These are phyloP conservation scores for Lathyrus sativus DNA, from an alignment of 306 rosid genomes.

Conservation along the genomic window DNA sequence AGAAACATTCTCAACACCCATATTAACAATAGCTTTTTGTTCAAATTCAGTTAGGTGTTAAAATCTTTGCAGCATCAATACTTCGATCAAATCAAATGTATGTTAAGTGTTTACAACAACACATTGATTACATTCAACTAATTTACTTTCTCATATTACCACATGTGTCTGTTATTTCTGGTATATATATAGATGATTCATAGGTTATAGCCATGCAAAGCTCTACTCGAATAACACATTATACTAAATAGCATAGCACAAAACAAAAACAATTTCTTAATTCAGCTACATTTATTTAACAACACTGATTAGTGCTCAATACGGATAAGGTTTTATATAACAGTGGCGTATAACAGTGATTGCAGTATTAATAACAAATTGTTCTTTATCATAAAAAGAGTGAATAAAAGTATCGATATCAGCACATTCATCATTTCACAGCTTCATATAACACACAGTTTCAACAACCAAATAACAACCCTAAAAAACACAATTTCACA, in stretches of 20 bases:
- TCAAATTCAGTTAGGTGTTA: neutral
- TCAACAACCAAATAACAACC: neutral
- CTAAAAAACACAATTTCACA: neutral
- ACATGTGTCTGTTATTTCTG: too few species aligned
- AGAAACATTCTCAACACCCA: neutral
- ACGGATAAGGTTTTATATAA: too few species aligned
- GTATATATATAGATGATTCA: too few species aligned
- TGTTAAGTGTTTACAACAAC: too few species aligned
- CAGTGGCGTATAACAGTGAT: too few species aligned
- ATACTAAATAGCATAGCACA: neutral
- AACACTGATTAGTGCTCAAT: neutral
- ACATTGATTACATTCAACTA: too few species aligned
- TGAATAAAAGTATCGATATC: too few species aligned
- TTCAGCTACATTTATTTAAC: neutral
- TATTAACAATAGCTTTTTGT: neutral
- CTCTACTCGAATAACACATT: neutral
- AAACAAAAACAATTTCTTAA: neutral
- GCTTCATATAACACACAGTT: neutral
- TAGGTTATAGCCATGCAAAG: neutral
- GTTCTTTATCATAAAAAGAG: too few species aligned
- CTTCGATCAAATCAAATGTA: neutral
- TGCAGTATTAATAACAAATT: too few species aligned
- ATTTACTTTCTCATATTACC: too few species aligned
- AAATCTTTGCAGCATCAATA: too few species aligned
- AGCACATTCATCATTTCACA: neutral